Percentiles rank a stretch among this genome's conserved stretches.
Conservation (phyloP, 352 stramenopile genomes). For the Phytophthora lateralis region DNA sequence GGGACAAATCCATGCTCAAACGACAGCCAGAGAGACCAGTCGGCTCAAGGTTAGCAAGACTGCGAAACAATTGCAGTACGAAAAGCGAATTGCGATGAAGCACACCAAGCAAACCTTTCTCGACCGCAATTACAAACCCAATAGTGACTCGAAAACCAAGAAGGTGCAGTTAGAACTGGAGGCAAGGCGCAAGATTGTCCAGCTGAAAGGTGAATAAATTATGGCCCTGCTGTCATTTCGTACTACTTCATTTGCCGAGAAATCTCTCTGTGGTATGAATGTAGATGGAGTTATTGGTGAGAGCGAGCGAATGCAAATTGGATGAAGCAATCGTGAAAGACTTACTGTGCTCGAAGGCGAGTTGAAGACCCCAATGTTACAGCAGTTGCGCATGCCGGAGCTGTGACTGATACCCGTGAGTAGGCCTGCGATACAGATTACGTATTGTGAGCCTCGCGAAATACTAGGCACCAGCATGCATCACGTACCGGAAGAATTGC, state of each 20-base stretch:
- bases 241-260: constrained; percentile 13
- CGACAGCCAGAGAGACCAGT: constrained; percentile 45
- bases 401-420: constrained; percentile 7
- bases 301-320: background rate
- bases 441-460: background rate
- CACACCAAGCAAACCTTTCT: constrained; percentile 58
- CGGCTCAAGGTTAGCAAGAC: constrained; percentile 47
- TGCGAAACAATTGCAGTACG: constrained; percentile 68
- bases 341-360: constrained; percentile 30
- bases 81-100: constrained; percentile 64
- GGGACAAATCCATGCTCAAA: constrained; percentile 53
- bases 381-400: constrained; percentile 9
- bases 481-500: constrained; percentile 46
- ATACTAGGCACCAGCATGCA: background rate
- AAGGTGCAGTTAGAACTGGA: constrained; percentile 58
- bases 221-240: background rate
- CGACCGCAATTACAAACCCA: constrained; percentile 67
- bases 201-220: constrained; percentile 9
- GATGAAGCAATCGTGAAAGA: background rate
- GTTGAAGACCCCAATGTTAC: constrained; percentile 17
- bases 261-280: constrained; percentile 12
- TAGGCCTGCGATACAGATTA: constrained; percentile 10
- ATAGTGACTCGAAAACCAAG: constrained; percentile 57
- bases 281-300: constrained; percentile 3
- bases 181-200: constrained; percentile 32